Evolutionary conservation across 495 filamentous ascomycete genomes (phyloP).

Genomic region (Trichoderma virens): DNA sequence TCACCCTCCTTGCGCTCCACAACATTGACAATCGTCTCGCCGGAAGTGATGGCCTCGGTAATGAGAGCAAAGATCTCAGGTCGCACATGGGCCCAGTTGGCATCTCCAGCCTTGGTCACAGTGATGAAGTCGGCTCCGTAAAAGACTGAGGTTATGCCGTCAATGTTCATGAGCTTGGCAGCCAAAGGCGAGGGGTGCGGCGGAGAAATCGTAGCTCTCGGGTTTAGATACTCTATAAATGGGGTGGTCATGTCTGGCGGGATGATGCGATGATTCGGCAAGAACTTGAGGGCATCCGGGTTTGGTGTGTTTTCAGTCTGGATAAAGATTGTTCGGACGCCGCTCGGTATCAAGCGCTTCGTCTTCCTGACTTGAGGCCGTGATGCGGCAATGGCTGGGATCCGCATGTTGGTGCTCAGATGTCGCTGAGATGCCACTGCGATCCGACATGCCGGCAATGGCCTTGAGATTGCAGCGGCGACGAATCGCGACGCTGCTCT

Average conservation of each 20-base stretch:
- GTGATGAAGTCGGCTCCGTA: slow-evolving; percentile 95
- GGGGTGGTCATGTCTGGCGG: slow-evolving; percentile 62
- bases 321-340: slow-evolving; percentile 83
- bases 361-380: slow-evolving; percentile 16
- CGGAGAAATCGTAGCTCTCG: slow-evolving; percentile 78
- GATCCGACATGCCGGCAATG: neutral
- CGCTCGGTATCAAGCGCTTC: slow-evolving; percentile 11
- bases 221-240: slow-evolving; percentile 85
- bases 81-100: slow-evolving; percentile 89
- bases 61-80: slow-evolving; percentile 93
- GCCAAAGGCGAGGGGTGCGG: slow-evolving; percentile 92
- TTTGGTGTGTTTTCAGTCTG: slow-evolving; percentile 94
- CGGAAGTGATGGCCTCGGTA: slow-evolving; percentile 78
- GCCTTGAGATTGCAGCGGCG: neutral
- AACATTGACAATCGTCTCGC: slow-evolving; percentile 71
- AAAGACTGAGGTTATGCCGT: slow-evolving; percentile 90
- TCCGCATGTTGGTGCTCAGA: slow-evolving; percentile 1
- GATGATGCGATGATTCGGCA: slow-evolving; percentile 76
- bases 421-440: neutral
- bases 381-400: slow-evolving; percentile 10
- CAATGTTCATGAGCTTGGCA: slow-evolving; percentile 78
- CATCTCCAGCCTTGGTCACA: slow-evolving; percentile 79
- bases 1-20: slow-evolving; percentile 49
- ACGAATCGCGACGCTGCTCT: neutral
- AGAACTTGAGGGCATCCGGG: slow-evolving; percentile 85